phyloP scores from a whole-genome alignment of 176 grass and related monocot species.

The Triticum timopheevii region DNA sequence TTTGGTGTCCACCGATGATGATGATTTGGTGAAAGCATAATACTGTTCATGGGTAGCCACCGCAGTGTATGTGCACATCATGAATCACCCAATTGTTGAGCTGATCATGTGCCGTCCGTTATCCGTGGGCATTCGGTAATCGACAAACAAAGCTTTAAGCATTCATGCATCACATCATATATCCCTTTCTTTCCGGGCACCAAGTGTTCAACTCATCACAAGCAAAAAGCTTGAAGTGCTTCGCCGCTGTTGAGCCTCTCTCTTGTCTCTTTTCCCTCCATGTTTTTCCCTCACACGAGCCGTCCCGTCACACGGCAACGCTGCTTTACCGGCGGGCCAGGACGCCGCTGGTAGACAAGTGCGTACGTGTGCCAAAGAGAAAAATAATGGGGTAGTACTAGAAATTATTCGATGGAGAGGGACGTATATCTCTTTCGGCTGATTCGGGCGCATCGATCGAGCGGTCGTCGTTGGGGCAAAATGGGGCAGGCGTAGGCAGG shows the following conservation, averaged over 20 bases:
- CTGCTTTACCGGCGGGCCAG: background rate
- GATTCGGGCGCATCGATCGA: background rate
- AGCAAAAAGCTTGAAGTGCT: background rate
- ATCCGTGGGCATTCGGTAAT: conserved; percentile 5
- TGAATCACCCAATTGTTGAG: background rate
- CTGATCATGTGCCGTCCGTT: background rate
- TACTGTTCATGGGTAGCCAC: conserved; percentile 1
- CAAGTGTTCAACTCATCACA: background rate
- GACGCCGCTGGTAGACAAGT: background rate
- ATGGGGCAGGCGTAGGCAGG: background rate
- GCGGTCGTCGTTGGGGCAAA: background rate
- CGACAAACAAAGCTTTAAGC: conserved; percentile 22
- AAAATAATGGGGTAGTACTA: too few relatives aligned
- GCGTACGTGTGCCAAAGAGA: too few relatives aligned
- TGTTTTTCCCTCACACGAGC: background rate
- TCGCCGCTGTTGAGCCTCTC: background rate
- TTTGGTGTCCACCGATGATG: conserved; percentile 14
- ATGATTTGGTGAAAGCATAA: conserved; percentile 36
- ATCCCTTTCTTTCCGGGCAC: background rate
- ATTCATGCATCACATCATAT: background rate
- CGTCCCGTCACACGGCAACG: background rate
- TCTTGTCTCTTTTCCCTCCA: background rate
- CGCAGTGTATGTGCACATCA: background rate
- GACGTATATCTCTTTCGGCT: background rate
- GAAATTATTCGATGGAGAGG: background rate